phyloP scores from a whole-genome alignment of 2,329 filamentous ascomycete genomes.

The Diaporthe sp. region DNA sequence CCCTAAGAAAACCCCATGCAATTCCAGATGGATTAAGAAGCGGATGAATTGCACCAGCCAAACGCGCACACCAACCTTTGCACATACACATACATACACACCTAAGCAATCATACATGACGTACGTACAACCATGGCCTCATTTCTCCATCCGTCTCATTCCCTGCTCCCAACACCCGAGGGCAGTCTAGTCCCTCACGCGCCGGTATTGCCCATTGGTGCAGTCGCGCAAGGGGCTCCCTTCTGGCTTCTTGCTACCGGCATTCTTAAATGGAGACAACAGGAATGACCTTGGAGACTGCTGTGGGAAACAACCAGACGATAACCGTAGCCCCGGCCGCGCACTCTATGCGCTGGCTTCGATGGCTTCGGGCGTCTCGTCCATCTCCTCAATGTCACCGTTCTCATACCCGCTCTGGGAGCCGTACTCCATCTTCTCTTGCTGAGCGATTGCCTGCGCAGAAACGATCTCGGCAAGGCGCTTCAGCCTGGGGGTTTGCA shows the following conservation, averaged over 20 bases:
- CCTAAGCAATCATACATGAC: slow-evolving; percentile 29
- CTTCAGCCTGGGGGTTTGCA: slow-evolving; percentile 95
- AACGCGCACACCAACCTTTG: slow-evolving; percentile 26
- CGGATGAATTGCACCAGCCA: slow-evolving; percentile 11
- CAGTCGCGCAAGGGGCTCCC: slow-evolving; percentile 31
- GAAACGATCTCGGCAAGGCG: slow-evolving; percentile 98
- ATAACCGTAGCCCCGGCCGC: slow-evolving; percentile 35
- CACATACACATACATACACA: slow-evolving; percentile 33
- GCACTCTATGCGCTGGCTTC: slow-evolving; percentile 50
- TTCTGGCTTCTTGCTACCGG: slow-evolving; percentile 14
- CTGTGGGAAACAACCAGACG: slow-evolving; percentile 33
- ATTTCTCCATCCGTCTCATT: slow-evolving; percentile 29
- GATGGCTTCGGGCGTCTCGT: slow-evolving; percentile 54
- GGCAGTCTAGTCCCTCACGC: slow-evolving; percentile 25
- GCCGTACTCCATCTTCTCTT: slow-evolving; percentile 80
- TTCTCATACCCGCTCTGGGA: slow-evolving; percentile 57
- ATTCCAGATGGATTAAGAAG: slow-evolving; percentile 23
- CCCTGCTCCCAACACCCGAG: slow-evolving; percentile 1
- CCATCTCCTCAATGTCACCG: slow-evolving; percentile 61
- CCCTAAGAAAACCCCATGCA: slow-evolving; percentile 37
- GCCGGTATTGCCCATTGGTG: slow-evolving; percentile 35
- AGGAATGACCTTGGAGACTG: slow-evolving; percentile 43
- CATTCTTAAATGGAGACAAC: slow-evolving; percentile 39
- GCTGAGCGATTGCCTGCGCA: slow-evolving; percentile 94
- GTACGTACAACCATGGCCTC: slow-evolving; percentile 36